Base-by-base conservation (phyloP, 2,329 filamentous ascomycete species). In the Colletotrichum salicis region DNA sequence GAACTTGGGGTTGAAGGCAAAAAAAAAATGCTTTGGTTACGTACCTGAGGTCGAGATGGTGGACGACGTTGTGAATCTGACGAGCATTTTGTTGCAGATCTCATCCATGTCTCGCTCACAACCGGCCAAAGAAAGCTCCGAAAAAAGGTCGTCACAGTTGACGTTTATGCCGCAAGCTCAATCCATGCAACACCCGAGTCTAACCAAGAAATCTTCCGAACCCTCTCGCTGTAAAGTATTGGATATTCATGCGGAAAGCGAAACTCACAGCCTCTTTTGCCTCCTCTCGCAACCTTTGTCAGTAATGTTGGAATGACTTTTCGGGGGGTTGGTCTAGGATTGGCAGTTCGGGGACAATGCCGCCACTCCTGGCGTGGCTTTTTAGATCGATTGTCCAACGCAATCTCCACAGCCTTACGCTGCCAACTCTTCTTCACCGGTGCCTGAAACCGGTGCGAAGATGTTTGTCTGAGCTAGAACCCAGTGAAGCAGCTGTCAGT, bases 111-210 rank as follows among this genome's bases (percentile, higher is more conserved):
- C 15, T 13, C 33, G 27, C 29, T 52, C 52, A 51, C 24, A 31
- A 37, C 27, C 35, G 29, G 55, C 56, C 66, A 64, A 31, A 60
- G 61, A 41, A 64, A 60, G 65, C 59, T 64, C 64, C 58, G 59
- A 31, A 31, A 58, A 65, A 45, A 67, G 37, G 45, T 48, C 59
- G 58, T 64, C 69, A 45, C 59, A 60, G 13, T 52, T 56, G 37
- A 11, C 29, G 27, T 60, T 63, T 19, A 72, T 64, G 58, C 60
- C 41, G 61, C 66, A 64, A 45, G 60, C 70, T 60, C 55, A 24
- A 72, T 54, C 67, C 70, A 72, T 72, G 70, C 55, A 64, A n/a
- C 55, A 31, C n/a, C 45, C 45, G 56, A 72, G 55, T 57, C 52
- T 63, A 63, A 45, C 29, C 59, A 45, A 55, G 51, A 70, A 37